Percentiles rank a stretch among this genome's conserved stretches.
phyloP scores from a whole-genome alignment of 2,329 filamentous ascomycete genomes.

The Aspergillus tubingensis region DNA sequence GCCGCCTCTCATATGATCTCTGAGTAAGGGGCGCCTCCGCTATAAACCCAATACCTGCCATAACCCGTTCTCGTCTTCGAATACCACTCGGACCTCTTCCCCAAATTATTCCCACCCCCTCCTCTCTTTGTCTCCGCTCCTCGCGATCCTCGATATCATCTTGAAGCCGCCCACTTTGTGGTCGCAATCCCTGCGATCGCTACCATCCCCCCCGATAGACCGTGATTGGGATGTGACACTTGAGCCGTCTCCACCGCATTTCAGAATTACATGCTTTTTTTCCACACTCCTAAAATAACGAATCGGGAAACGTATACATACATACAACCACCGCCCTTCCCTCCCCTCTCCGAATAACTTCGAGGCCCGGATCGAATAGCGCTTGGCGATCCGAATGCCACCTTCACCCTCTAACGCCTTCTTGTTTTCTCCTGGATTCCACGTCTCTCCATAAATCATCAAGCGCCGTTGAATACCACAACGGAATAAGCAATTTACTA shows the following conservation, averaged over 20 bases:
- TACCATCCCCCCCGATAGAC: not conserved
- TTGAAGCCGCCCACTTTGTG: not conserved
- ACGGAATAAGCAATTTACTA: not conserved
- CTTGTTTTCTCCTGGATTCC: not conserved
- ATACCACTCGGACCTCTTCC: constrained; percentile 5
- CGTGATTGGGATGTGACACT: constrained; percentile 4
- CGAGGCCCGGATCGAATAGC: not conserved
- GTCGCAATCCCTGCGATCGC: constrained; percentile 1
- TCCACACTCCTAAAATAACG: not conserved
- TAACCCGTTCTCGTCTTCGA: constrained; percentile 2
- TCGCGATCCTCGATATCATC: not conserved
- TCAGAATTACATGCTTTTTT: not conserved
- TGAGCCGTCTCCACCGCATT: not conserved
- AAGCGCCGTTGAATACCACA: not conserved
- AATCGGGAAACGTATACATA: not conserved
- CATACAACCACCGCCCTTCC: not conserved
- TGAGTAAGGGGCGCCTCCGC: constrained; percentile 6
- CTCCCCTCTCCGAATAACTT: not conserved
- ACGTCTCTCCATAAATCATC: not conserved
- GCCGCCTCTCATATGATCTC: constrained; percentile 5
- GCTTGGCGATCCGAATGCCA: constrained; percentile 16
- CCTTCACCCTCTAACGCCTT: constrained; percentile 3
- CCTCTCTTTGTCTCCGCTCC: not conserved
- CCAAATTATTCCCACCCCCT: not conserved
- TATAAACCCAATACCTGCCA: constrained; percentile 7